These are phyloP conservation scores for Oropetium thomaeum DNA, from an alignment of 176 grass and related monocot species.

Conservation along the genomic window DNA sequence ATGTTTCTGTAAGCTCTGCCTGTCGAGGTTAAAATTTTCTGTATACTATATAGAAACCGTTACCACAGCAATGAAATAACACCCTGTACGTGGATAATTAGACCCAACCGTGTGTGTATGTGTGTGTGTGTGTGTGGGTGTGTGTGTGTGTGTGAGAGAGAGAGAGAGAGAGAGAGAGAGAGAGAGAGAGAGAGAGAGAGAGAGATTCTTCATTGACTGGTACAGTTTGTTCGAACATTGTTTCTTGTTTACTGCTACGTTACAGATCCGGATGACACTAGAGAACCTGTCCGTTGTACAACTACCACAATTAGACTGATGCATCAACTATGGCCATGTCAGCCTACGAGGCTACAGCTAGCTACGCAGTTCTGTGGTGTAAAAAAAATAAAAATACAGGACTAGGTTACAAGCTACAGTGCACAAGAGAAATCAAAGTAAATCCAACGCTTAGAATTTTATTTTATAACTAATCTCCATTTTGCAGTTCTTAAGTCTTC, in stretches of 20 bases:
- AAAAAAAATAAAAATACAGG: constrained; percentile 29
- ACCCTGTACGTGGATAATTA: too few relatives aligned
- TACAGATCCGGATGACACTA: constrained; percentile 16
- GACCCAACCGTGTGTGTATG: too few relatives aligned
- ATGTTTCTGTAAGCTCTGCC: neutral
- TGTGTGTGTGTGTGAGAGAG: too few relatives aligned
- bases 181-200: neutral
- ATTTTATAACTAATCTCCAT: constrained; percentile 21
- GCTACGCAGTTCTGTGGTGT: constrained; percentile 29
- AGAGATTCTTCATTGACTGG: neutral
- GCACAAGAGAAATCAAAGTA: constrained; percentile 23
- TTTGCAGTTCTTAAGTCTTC: constrained; percentile 45
- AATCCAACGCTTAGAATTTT: constrained; percentile 38
- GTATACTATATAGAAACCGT: too few relatives aligned
- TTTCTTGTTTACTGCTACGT: constrained; percentile 18
- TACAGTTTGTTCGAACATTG: neutral
- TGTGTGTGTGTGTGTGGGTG: too few relatives aligned
- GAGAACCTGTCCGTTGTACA: constrained; percentile 23
- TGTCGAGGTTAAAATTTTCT: neutral
- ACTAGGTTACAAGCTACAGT: constrained; percentile 34
- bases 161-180: neutral
- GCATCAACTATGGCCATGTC: constrained; percentile 26
- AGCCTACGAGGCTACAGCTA: constrained; percentile 27
- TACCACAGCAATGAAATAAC: neutral
- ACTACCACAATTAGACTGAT: neutral